Evolutionary conservation across 768 basidiomycete genomes (phyloP).

Genomic region (Fomitopsis pulvina): DNA sequence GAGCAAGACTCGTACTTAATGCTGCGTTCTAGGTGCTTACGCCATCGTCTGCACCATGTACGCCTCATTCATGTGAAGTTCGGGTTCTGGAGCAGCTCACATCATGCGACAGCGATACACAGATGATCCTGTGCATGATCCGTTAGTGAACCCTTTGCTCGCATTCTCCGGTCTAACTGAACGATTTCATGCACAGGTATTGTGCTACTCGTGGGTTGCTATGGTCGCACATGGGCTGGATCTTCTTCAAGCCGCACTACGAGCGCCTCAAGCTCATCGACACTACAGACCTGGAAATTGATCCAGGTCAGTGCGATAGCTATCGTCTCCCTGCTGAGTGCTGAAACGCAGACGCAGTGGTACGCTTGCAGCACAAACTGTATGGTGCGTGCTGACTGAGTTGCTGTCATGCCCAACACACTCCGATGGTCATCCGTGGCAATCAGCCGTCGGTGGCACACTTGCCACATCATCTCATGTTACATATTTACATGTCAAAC

Average conservation of each 20-base stretch:
- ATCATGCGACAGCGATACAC: slow-evolving; percentile 49
- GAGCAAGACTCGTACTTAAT: background rate
- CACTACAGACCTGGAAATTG: slow-evolving; percentile 57
- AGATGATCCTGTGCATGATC: slow-evolving; percentile 61
- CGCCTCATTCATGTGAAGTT: slow-evolving; percentile 14
- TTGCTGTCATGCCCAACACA: background rate
- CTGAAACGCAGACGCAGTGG: slow-evolving; percentile 37
- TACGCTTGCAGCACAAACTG: slow-evolving; percentile 62
- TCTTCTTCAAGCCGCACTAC: slow-evolving; percentile 71
- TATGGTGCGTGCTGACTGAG: slow-evolving; percentile 37
- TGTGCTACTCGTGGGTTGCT: slow-evolving; percentile 67
- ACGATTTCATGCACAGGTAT: slow-evolving; percentile 37
- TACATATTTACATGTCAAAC: background rate
- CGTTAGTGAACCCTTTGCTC: slow-evolving; percentile 33
- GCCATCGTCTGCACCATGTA: slow-evolving; percentile 74
- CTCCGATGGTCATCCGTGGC: no score
- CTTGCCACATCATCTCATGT: background rate
- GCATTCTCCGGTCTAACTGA: background rate
- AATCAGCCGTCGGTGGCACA: no score
- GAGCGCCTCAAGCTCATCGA: slow-evolving; percentile 57
- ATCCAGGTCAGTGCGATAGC: slow-evolving; percentile 44
- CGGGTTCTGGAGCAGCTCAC: background rate
- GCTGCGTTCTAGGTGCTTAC: slow-evolving; percentile 43
- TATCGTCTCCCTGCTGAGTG: background rate
- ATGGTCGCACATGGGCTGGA: slow-evolving; percentile 83